These are phyloP conservation scores for Debaryomyces nepalensis DNA, from an alignment of 1,139 yeast species.

Conservation along the genomic window DNA sequence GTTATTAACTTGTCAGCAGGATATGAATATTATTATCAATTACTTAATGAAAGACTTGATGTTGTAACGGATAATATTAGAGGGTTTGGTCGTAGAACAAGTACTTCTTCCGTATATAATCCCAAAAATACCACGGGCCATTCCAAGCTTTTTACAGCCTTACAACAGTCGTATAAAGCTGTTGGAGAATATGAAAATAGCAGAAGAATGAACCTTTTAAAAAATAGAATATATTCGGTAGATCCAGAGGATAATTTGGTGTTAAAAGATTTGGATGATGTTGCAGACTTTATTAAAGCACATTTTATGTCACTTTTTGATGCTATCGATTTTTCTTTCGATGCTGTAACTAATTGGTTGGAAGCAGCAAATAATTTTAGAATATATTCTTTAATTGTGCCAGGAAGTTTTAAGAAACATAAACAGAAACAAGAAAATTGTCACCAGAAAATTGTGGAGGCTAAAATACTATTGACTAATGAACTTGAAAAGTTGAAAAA, in stretches of 20 bases:
- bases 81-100: slow-evolving; percentile 19
- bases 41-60: slow-evolving; percentile 33
- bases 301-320: slow-evolving; percentile 27
- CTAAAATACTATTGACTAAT: slow-evolving; percentile 14
- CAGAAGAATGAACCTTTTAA: slow-evolving; percentile 27
- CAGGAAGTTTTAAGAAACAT: slow-evolving; percentile 20
- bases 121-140: slow-evolving; percentile 21
- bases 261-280: slow-evolving; percentile 30
- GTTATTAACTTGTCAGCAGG: slow-evolving; percentile 31
- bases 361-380: slow-evolving; percentile 37
- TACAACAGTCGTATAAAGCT: slow-evolving; percentile 35
- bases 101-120: slow-evolving; percentile 21
- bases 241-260: slow-evolving; percentile 18
- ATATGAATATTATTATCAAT: slow-evolving; percentile 36
- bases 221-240: slow-evolving; percentile 22
- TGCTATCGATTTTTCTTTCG: slow-evolving; percentile 25
- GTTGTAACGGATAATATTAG: slow-evolving; percentile 19
- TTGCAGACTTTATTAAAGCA: slow-evolving; percentile 26
- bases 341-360: slow-evolving; percentile 30
- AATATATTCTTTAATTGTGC: slow-evolving; percentile 21
- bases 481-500: slow-evolving; percentile 10
- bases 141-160: slow-evolving; percentile 28
- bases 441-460: slow-evolving; percentile 20
- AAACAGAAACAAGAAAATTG: slow-evolving; percentile 22
- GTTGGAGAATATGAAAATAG: slow-evolving; percentile 38